phyloP scores from a whole-genome alignment of 257 asterid genomes.

The Capsicum pubescens region DNA sequence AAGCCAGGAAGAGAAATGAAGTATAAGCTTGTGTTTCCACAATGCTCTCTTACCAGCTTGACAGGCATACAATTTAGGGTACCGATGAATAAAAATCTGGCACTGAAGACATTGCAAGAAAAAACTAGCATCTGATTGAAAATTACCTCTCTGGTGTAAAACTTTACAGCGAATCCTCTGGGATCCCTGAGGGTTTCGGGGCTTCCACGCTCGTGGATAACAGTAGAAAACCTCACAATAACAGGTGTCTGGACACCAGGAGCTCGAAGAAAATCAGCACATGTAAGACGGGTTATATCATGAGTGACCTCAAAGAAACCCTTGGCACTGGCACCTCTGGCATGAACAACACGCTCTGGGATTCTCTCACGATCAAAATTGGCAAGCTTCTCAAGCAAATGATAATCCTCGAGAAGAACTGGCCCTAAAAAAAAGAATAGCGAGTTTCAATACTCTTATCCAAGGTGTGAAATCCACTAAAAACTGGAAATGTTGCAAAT shows the following conservation, averaged over 20 bases:
- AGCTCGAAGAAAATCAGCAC: constrained; percentile 97
- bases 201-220: constrained; percentile 96
- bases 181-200: constrained; percentile 98
- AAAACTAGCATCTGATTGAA: background rate
- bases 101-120: background rate
- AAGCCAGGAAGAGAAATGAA: background rate
- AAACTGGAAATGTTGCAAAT: background rate
- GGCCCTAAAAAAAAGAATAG: constrained; percentile 57
- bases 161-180: constrained; percentile 76
- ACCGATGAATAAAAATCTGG: background rate
- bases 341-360: constrained; percentile 97
- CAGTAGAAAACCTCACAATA: constrained; percentile 92
- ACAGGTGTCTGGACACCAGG: constrained; percentile 98
- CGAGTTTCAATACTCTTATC: constrained; percentile 24
- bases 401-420: constrained; percentile 94
- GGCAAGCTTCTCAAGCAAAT: constrained; percentile 86
- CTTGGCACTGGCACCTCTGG: constrained; percentile 98
- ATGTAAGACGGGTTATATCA: constrained; percentile 80
- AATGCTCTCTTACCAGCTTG: background rate
- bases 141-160: constrained; percentile 66
- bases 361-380: constrained; percentile 91
- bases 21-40: background rate
- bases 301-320: constrained; percentile 98
- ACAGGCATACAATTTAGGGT: background rate
- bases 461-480: background rate